These are phyloP conservation scores for Baudoinia panamericana DNA, from an alignment of 495 filamentous ascomycete genomes.

Conservation along the genomic window DNA sequence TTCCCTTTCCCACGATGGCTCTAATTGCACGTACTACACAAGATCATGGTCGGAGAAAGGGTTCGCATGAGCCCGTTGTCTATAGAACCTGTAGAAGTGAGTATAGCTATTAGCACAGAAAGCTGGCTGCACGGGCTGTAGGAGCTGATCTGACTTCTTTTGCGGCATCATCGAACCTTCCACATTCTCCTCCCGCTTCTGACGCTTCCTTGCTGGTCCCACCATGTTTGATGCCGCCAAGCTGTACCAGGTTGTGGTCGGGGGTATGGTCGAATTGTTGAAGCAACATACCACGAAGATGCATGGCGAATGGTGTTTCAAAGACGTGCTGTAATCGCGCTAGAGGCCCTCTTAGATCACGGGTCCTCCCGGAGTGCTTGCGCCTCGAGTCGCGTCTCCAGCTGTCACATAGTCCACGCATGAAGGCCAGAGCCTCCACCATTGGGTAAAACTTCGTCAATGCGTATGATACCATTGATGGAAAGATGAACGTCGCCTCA, in stretches of 20 bases:
- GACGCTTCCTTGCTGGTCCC: slow-evolving; percentile 46
- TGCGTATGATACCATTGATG: no score
- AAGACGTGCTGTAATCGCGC: no score
- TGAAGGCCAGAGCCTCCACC: neutral
- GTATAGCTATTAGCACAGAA: slow-evolving; percentile 47
- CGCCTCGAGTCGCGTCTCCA: no score
- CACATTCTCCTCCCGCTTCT: slow-evolving; percentile 65
- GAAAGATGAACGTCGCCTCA: slow-evolving; percentile 7
- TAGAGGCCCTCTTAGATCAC: no score
- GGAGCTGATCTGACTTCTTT: slow-evolving; percentile 39
- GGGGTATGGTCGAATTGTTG: no score
- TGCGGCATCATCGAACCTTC: slow-evolving; percentile 12
- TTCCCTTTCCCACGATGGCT: neutral
- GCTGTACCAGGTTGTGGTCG: no score
- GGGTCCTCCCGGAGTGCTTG: no score
- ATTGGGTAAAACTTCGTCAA: neutral
- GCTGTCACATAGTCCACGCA: no score
- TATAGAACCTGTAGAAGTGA: slow-evolving; percentile 70
- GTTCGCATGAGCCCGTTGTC: slow-evolving; percentile 93
- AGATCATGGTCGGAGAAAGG: slow-evolving; percentile 88
- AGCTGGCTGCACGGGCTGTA: slow-evolving; percentile 19
- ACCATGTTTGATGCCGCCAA: slow-evolving; percentile 39
- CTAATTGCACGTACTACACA: slow-evolving; percentile 52
- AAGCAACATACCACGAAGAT: no score
- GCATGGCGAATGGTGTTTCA: no score